Base-by-base conservation (phyloP, 768 basidiomycete species). In the Leccinum subtestaceum region DNA sequence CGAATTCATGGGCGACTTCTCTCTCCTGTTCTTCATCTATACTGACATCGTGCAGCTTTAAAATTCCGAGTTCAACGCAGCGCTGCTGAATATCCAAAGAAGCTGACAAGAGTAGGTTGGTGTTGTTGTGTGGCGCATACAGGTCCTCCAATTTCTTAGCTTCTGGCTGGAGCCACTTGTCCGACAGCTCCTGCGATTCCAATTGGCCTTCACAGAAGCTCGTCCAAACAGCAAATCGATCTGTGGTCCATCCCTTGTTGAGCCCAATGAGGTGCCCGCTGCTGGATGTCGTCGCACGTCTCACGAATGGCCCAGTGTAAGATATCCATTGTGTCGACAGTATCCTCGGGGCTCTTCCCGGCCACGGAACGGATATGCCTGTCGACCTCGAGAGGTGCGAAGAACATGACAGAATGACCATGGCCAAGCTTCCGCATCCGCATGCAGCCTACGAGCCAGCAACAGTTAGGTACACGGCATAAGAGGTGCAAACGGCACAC, bases 381-480 rank as follows among this genome's bases (percentile, higher is more conserved):
- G 52, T 77, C 75, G 10, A 80, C 70, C 53, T 80, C 77, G 0
- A 66, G 67, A n/a, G 81, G 76, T 2, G 80, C 81, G 47, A 80
- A 79, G 61, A 83, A 82, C 58, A 78, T 68, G 25, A 81, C 64
- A 3, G 81, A 77, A 57, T 83, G 82, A 0, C 76, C 78, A 12
- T 70, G 65, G 12, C 82, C 82, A 0, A 83, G 74, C 61, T 76
- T 75, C 13, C 82, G 74, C 81, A 83, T 81, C 9, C 82, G 73
- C 82, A 83, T 83, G 53, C 82, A 83, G 4, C 80, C 81, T 82
- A 12, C 68, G 67, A 1, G 12, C 13, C 19, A 19, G 2, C 9
- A n/a, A 25, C 15, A 11, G 8, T 15, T 67, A 63, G 52, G 48
- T 47, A n/a, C n/a, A 6, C 11, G 43, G 11, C 10, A 1, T 13